Conservation (phyloP, 192 early-diverging fungal species). For the Rhizophagus sp. region DNA sequence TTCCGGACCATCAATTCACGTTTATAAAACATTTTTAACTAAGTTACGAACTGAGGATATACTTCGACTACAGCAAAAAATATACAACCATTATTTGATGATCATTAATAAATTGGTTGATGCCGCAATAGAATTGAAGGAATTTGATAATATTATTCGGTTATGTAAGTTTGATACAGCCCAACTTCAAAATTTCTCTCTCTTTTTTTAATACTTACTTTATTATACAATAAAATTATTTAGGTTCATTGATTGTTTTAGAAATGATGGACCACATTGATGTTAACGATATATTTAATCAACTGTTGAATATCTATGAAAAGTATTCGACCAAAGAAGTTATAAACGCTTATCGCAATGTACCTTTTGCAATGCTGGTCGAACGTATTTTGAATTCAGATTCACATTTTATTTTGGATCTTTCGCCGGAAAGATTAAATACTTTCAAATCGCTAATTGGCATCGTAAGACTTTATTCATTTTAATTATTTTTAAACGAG, state of each 20-base stretch:
- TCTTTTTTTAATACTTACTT: not conserved
- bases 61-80: slow-evolving; percentile 6
- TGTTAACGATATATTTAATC: not conserved
- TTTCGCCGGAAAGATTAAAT: not conserved
- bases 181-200: not conserved
- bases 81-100: slow-evolving; percentile 24
- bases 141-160: slow-evolving; percentile 24
- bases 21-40: slow-evolving; percentile 21
- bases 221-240: not conserved
- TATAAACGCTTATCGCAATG: not conserved
- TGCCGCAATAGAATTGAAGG: slow-evolving; percentile 10
- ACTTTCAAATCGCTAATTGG: slow-evolving; percentile 17
- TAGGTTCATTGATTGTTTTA: slow-evolving; percentile 21
- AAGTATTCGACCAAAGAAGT: slow-evolving; percentile 4
- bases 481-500: not conserved
- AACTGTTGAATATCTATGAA: slow-evolving; percentile 15
- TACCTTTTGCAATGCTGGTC: not conserved
- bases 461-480: slow-evolving; percentile 12
- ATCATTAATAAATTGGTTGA: not conserved
- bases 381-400: slow-evolving; percentile 29
- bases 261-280: slow-evolving; percentile 25
- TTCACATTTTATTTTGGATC: slow-evolving; percentile 1
- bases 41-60: slow-evolving; percentile 6
- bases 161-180: slow-evolving; percentile 16
- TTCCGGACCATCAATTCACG: slow-evolving; percentile 17